Evolutionary conservation across 306 rosid species (phyloP).

Genomic region (Potentilla sterilis): DNA sequence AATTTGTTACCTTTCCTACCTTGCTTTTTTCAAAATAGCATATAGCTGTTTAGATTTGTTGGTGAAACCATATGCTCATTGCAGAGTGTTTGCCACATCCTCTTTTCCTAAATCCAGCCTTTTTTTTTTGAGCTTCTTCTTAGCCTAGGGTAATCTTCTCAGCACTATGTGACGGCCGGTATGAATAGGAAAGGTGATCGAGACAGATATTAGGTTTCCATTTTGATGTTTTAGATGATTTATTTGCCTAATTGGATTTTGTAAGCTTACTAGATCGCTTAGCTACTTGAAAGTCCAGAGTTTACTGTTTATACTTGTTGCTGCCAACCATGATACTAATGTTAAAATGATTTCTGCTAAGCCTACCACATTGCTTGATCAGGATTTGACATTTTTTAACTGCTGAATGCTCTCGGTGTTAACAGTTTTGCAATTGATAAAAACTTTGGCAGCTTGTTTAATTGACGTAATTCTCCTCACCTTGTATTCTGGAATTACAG

Average conservation of each 20-base stretch:
- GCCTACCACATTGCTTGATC: background rate
- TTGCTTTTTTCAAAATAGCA: background rate
- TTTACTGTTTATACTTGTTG: background rate
- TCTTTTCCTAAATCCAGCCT: background rate
- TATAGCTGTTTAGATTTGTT: background rate
- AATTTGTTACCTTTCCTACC: background rate
- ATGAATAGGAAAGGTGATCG: background rate
- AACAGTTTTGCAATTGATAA: conserved; percentile 11
- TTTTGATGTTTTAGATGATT: background rate
- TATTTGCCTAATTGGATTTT: background rate
- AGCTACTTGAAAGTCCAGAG: no score
- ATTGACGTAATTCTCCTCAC: conserved; percentile 6
- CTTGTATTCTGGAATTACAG: conserved; percentile 46
- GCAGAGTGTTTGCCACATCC: background rate
- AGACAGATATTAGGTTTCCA: background rate
- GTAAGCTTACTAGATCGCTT: background rate
- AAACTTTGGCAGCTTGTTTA: conserved; percentile 18
- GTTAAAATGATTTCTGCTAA: background rate
- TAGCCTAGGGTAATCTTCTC: background rate
- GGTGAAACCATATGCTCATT: background rate
- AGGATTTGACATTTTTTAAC: no score
- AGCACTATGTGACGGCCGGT: background rate
- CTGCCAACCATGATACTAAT: background rate
- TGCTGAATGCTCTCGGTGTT: background rate
- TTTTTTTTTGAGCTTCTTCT: background rate